phyloP scores from a whole-genome alignment of 2,329 filamentous ascomycete genomes.

The Colletotrichum cuscutae region DNA sequence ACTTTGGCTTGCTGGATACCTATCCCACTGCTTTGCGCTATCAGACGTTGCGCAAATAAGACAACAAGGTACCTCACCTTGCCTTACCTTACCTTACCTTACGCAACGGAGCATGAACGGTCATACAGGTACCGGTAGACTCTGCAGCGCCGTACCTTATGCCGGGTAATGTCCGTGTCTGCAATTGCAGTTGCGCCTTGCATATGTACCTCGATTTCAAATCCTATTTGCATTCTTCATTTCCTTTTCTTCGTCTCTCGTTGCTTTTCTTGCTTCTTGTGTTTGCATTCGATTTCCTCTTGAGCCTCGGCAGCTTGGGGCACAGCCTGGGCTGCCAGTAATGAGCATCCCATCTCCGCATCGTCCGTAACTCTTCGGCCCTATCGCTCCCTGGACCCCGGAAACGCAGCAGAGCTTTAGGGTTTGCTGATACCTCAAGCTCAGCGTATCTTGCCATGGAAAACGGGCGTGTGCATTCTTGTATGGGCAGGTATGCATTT shows the following conservation, averaged over 20 bases:
- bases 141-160: background rate
- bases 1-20: too few relatives aligned
- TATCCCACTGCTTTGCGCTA: too few relatives aligned
- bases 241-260: background rate
- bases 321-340: background rate
- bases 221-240: background rate
- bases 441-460: background rate
- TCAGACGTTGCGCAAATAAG: too few relatives aligned
- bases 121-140: background rate
- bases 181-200: background rate
- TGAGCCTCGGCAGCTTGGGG: background rate
- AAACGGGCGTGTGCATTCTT: too few relatives aligned
- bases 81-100: too few relatives aligned
- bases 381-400: background rate
- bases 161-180: background rate
- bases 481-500: too few relatives aligned
- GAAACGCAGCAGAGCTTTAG: background rate
- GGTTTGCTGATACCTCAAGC: background rate
- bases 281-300: background rate
- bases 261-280: background rate
- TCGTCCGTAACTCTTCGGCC: slow-evolving; percentile 1
- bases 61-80: too few relatives aligned
- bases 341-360: slow-evolving; percentile 3
- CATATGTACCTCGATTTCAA: slow-evolving; percentile 1
- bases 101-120: background rate